These are phyloP conservation scores for Davidsoniella eucalypti DNA, from an alignment of 2,329 filamentous ascomycete species.

Conservation along the genomic window DNA sequence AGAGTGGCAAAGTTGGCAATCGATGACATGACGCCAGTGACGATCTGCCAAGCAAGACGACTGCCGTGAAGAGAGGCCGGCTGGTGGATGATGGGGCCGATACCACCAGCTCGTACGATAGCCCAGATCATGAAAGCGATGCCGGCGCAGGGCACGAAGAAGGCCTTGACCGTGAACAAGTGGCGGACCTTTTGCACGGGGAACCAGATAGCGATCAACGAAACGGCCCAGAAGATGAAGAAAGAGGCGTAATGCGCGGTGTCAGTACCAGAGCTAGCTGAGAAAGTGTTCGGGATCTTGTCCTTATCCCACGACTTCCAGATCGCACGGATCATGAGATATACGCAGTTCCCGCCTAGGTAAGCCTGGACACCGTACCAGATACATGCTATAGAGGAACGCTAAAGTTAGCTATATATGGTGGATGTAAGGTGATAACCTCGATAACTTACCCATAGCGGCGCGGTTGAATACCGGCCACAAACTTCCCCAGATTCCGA, in stretches of 20 bases:
- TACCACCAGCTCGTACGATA: conserved; percentile 61
- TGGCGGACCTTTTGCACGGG: conserved; percentile 79
- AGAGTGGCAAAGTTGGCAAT: conserved; percentile 85
- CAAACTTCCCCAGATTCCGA: conserved; percentile 75
- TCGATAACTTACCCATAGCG: conserved; percentile 42
- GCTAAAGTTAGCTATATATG: background rate
- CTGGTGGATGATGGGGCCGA: conserved; percentile 68
- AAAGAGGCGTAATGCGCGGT: conserved; percentile 67
- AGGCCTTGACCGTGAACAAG: conserved; percentile 79
- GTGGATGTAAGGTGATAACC: background rate
- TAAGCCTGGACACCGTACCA: conserved; percentile 80
- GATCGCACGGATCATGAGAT: conserved; percentile 75
- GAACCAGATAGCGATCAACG: conserved; percentile 74
- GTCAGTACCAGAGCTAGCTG: conserved; percentile 47
- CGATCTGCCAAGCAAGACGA: conserved; percentile 61
- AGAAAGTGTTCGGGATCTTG: conserved; percentile 51
- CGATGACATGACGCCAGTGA: conserved; percentile 73
- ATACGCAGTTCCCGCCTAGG: conserved; percentile 73
- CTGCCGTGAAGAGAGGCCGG: conserved; percentile 45
- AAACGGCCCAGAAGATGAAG: conserved; percentile 71
- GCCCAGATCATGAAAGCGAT: conserved; percentile 81
- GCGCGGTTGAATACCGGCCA: conserved; percentile 84
- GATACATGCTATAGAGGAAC: conserved; percentile 41
- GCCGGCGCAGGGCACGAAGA: conserved; percentile 67
- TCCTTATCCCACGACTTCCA: conserved; percentile 51